These are phyloP conservation scores for Rossbeevera mucosa DNA, from an alignment of 768 basidiomycete species.

Conservation along the genomic window DNA sequence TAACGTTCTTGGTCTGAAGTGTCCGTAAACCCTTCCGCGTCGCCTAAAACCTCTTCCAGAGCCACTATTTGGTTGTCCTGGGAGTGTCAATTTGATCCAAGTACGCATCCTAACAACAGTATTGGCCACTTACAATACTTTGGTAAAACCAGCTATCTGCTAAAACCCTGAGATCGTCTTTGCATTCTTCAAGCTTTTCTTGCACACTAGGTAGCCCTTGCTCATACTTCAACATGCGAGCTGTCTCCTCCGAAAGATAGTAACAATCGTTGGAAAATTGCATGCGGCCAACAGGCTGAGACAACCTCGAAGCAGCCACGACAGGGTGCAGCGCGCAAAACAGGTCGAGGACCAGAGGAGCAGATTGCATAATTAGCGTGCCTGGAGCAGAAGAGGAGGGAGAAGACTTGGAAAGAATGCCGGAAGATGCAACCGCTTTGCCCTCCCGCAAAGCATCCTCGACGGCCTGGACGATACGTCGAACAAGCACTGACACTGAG, in stretches of 20 bases:
- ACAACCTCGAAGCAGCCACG: slow-evolving; percentile 44
- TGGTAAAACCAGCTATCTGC: slow-evolving; percentile 70
- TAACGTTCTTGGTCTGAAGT: slow-evolving; percentile 70
- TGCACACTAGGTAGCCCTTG: slow-evolving; percentile 31
- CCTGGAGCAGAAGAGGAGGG: slow-evolving; percentile 41
- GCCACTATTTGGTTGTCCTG: slow-evolving; percentile 23
- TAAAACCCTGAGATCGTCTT: slow-evolving; percentile 46
- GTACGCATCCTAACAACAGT: not conserved
- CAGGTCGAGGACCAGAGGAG: slow-evolving; percentile 67
- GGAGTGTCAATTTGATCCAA: not conserved
- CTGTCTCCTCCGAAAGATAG: slow-evolving; percentile 55
- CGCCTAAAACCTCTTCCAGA: slow-evolving; percentile 42
- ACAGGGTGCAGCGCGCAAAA: slow-evolving; percentile 77
- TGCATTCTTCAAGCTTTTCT: slow-evolving; percentile 50
- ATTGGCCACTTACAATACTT: slow-evolving; percentile 51
- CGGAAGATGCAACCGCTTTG: slow-evolving; percentile 54
- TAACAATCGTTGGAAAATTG: slow-evolving; percentile 79
- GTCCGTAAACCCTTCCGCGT: slow-evolving; percentile 62
- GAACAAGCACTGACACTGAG: slow-evolving; percentile 53
- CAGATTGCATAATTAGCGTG: slow-evolving; percentile 53
- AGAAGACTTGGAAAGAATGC: slow-evolving; percentile 40
- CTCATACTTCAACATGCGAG: slow-evolving; percentile 21
- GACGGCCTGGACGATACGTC: slow-evolving; percentile 50
- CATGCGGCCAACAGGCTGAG: slow-evolving; percentile 54
- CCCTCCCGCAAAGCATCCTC: slow-evolving; percentile 66